These are phyloP conservation scores for Neoboletus brunneissimus DNA, from an alignment of 768 basidiomycete species.

Conservation along the genomic window DNA sequence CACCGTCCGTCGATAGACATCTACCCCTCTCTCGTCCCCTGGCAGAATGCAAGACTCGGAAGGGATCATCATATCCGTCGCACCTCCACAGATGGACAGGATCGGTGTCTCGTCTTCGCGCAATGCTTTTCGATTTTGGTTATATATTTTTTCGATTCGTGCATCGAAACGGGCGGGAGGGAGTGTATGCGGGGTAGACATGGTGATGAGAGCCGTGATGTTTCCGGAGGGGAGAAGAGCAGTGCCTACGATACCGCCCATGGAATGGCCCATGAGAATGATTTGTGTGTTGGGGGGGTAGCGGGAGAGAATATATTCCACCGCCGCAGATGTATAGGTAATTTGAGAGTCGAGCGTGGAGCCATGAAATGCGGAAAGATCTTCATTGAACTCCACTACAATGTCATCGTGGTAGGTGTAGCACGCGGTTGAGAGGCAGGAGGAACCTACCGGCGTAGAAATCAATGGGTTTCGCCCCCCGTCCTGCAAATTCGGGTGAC, in stretches of 20 bases:
- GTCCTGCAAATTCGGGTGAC: slow-evolving; percentile 51
- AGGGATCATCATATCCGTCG: slow-evolving; percentile 86
- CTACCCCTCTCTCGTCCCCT: background rate
- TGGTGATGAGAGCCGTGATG: slow-evolving; percentile 84
- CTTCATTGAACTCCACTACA: slow-evolving; percentile 91
- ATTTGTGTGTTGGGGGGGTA: slow-evolving; percentile 67
- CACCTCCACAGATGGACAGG: slow-evolving; percentile 87
- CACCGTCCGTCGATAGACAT: slow-evolving; percentile 55
- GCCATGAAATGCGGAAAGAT: slow-evolving; percentile 93
- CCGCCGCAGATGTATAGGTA: slow-evolving; percentile 64
- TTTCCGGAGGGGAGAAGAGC: slow-evolving; percentile 66
- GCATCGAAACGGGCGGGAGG: slow-evolving; percentile 88
- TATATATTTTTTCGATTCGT: slow-evolving; percentile 74
- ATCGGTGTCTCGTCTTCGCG: slow-evolving; percentile 56
- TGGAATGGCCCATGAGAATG: slow-evolving; percentile 88
- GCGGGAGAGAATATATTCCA: slow-evolving; percentile 74
- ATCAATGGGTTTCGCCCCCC: slow-evolving; percentile 59
- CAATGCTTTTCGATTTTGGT: slow-evolving; percentile 40
- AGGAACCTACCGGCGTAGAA: slow-evolving; percentile 72
- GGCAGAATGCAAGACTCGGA: slow-evolving; percentile 83
- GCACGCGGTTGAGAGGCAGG: background rate
- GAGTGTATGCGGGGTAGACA: slow-evolving; percentile 89
- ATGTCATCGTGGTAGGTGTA: background rate
- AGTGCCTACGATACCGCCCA: slow-evolving; percentile 92
- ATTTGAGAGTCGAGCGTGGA: slow-evolving; percentile 83